Evolutionary conservation across 2,329 filamentous ascomycete genomes (phyloP).

Genomic region (Xylaria hypoxylon): DNA sequence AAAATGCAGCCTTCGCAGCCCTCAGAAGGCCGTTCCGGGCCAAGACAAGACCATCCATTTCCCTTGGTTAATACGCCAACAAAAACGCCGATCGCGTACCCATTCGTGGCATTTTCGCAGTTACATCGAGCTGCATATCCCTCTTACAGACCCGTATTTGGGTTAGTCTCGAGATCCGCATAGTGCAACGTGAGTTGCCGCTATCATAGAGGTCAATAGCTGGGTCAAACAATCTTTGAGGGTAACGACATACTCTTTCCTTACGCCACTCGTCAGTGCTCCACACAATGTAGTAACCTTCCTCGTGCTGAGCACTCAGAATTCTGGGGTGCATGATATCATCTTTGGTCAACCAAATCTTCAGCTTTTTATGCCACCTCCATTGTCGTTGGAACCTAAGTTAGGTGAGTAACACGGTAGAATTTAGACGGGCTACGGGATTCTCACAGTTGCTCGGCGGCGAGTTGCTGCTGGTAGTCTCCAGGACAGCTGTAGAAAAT

Average conservation of each 20-base stretch:
- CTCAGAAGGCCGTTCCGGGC: slow-evolving; percentile 30
- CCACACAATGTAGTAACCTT: slow-evolving; percentile 75
- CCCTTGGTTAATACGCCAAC: slow-evolving; percentile 42
- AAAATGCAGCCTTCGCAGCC: slow-evolving; percentile 17
- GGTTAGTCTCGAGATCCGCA: slow-evolving; percentile 67
- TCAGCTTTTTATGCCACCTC: slow-evolving; percentile 76
- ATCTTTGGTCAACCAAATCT: slow-evolving; percentile 76
- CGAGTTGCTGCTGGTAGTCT: slow-evolving; percentile 72
- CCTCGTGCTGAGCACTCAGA: slow-evolving; percentile 68
- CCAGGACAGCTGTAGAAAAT: slow-evolving; percentile 76
- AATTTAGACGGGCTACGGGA: slow-evolving; percentile 1
- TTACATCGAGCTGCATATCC: slow-evolving; percentile 30
- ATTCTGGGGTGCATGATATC: slow-evolving; percentile 72
- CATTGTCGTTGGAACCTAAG: slow-evolving; percentile 71
- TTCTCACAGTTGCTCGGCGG: slow-evolving; percentile 71
- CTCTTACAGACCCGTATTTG: slow-evolving; percentile 39
- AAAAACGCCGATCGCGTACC: slow-evolving; percentile 42
- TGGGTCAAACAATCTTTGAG: background rate
- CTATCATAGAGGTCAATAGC: slow-evolving; percentile 52
- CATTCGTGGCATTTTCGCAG: slow-evolving; percentile 35
- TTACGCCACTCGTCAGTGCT: slow-evolving; percentile 71
- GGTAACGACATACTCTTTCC: slow-evolving; percentile 65
- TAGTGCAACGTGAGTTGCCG: slow-evolving; percentile 72
- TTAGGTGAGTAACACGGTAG: slow-evolving; percentile 33
- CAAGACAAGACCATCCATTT: slow-evolving; percentile 36